Base-by-base conservation (phyloP, 2,329 filamentous ascomycete species). In the Phialemonium atrogriseum region DNA sequence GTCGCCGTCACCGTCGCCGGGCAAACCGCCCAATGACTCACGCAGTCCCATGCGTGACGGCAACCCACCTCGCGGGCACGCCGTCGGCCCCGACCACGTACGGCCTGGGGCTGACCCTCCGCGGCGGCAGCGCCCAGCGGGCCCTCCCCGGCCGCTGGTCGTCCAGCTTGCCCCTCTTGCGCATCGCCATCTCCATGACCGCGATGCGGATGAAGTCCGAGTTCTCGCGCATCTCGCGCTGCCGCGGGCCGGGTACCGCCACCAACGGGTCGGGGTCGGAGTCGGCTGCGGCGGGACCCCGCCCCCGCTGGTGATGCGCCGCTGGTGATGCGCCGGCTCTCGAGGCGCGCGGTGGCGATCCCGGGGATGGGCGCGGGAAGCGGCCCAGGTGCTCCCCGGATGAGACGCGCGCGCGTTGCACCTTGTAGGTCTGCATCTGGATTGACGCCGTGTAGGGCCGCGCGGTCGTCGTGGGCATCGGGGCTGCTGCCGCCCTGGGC, bases 161-260 rank as follows among this genome's bases (percentile, higher is more conserved):
- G 43, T 79, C 75, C 31, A 82, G 60, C 52, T 82, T 82, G 43
- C 77, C 77, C 25, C 62, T 62, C 46, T 70, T 73, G 34, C 77
- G 71, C 77, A 82, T 82, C 10, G 77, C 70, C 70, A 82, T 80
- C 48, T 82, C 77, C 68, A 82, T 74, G 30, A 82, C 77, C 21
- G 77, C 77, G 33, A 82, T 72, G 43, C 77, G 71, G 47, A 82
- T 80, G 47, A 82, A 82, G 46, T 82, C 76, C 24, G 76, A 68
- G 43, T 82, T 82, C 51, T 82, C 77, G 18, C 77, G 72, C 62
- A 80, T 71, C 51, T 82, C 77, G 27, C 77, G 69, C 51, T 80
- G 77, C 14, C 77, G 70, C 45, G 63, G 54, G 27, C 64, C 61
- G 23, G 70, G 56, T 31, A 43, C 39, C 17, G 59, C n/a, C n/a